Percentiles rank a stretch among this genome's conserved stretches.
These are phyloP conservation scores for Kalmusia sp. DNA, from an alignment of 2,329 filamentous ascomycete species.

Conservation along the genomic window DNA sequence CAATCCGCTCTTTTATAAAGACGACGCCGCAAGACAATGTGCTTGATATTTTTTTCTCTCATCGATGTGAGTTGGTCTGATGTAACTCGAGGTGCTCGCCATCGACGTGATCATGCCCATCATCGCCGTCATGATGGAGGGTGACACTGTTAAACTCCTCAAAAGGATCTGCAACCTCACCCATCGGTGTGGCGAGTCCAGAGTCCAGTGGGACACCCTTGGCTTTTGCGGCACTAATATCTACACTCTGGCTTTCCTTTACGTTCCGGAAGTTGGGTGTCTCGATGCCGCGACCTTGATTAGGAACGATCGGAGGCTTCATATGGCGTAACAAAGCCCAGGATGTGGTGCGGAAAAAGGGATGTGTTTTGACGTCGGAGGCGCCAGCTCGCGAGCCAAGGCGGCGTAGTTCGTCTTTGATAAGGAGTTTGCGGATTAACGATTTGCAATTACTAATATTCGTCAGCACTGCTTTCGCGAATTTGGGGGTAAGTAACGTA, in stretches of 20 bases:
- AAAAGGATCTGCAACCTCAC: slow-evolving; percentile 86
- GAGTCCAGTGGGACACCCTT: slow-evolving; percentile 89
- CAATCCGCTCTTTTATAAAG: slow-evolving; percentile 19
- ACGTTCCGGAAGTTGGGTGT: slow-evolving; percentile 98
- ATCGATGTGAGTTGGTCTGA: slow-evolving; percentile 31
- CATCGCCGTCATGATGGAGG: slow-evolving; percentile 93
- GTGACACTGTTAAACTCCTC: slow-evolving; percentile 99
- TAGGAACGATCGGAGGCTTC: slow-evolving; percentile 96
- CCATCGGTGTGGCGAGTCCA: slow-evolving; percentile 82
- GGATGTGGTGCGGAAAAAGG: slow-evolving; percentile 94
- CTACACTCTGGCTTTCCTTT: slow-evolving; percentile 95
- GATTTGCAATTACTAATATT: slow-evolving; percentile 85
- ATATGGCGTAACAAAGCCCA: slow-evolving; percentile 97
- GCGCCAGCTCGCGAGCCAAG: slow-evolving; percentile 93
- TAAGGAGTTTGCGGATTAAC: slow-evolving; percentile 91
- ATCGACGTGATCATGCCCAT: slow-evolving; percentile 55
- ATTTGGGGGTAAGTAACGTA: slow-evolving; percentile 60
- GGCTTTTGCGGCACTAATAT: slow-evolving; percentile 65
- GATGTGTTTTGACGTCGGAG: slow-evolving; percentile 94
- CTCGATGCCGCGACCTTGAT: slow-evolving; percentile 87
- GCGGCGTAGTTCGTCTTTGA: slow-evolving; percentile 95
- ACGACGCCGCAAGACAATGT: slow-evolving; percentile 8
- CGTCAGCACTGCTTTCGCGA: slow-evolving; percentile 37
- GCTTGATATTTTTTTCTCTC: slow-evolving; percentile 5
- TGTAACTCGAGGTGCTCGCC: slow-evolving; percentile 31